Conservation (phyloP, 495 filamentous ascomycete genomes). For the Halenospora varia region DNA sequence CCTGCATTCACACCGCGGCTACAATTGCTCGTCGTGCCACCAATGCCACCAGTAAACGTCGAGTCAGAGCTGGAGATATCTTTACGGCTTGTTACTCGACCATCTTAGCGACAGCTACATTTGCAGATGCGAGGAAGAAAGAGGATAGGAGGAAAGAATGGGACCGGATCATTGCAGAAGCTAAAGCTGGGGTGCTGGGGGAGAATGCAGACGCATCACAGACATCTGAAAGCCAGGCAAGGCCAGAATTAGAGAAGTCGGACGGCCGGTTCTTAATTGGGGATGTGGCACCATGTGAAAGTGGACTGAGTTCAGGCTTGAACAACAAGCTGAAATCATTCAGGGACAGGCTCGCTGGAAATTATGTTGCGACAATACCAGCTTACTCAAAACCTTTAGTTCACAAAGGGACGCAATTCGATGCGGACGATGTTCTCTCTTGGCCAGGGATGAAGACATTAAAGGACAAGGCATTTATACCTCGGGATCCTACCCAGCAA, state of each 20-base stretch:
- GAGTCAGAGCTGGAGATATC: slow-evolving; percentile 53
- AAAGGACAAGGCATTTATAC: too few species aligned
- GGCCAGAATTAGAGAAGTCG: background rate
- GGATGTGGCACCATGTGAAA: background rate
- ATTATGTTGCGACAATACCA: too few species aligned
- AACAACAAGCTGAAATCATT: too few species aligned
- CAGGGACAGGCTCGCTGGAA: too few species aligned
- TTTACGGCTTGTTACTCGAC: slow-evolving; percentile 69
- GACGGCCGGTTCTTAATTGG: too few species aligned
- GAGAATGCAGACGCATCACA: background rate
- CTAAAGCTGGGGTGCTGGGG: slow-evolving; percentile 31
- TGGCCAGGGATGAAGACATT: background rate
- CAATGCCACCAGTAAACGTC: slow-evolving; percentile 46
- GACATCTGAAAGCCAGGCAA: background rate
- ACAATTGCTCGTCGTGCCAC: slow-evolving; percentile 50
- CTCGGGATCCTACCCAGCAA: slow-evolving; percentile 24
- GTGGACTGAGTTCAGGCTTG: background rate
- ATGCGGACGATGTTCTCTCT: background rate
- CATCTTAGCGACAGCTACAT: slow-evolving; percentile 67
- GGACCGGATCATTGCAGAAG: slow-evolving; percentile 51
- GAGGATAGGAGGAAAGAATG: slow-evolving; percentile 56
- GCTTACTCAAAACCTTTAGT: background rate
- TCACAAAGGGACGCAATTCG: background rate
- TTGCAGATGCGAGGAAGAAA: slow-evolving; percentile 62
- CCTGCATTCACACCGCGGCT: slow-evolving; percentile 53